phyloP scores from a whole-genome alignment of 2,329 filamentous ascomycete species.

The Phyllosticta capitalensis region DNA sequence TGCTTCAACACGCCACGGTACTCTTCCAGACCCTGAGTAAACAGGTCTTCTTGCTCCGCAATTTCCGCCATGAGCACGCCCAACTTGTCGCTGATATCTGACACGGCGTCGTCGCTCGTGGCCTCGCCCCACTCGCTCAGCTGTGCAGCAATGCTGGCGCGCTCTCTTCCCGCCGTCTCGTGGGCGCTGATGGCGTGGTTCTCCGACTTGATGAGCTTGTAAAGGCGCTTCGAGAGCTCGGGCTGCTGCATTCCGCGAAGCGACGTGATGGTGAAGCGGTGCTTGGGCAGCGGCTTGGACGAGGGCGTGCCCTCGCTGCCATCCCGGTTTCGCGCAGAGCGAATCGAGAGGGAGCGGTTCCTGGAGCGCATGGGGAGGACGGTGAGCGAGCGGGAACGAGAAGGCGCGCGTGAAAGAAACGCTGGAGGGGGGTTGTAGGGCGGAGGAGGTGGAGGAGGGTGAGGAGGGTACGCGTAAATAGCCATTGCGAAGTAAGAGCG shows the following conservation, averaged over 20 bases:
- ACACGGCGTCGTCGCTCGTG: constrained; percentile 76
- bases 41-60: constrained; percentile 84
- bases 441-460: constrained; percentile 20
- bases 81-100: constrained; percentile 89
- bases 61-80: constrained; percentile 87
- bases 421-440: constrained; percentile 17
- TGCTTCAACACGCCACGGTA: constrained; percentile 74
- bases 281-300: constrained; percentile 40
- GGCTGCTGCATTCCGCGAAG: constrained; percentile 78
- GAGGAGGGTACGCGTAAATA: constrained; percentile 19
- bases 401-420: constrained; percentile 14
- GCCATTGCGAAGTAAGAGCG: constrained; percentile 15
- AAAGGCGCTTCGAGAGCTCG: constrained; percentile 80
- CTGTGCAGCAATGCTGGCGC: constrained; percentile 74
- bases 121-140: constrained; percentile 95
- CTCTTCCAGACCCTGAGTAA: constrained; percentile 80
- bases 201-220: constrained; percentile 87
- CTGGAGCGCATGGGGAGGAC: constrained; percentile 32
- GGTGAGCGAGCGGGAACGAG: constrained; percentile 24
- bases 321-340: constrained; percentile 42
- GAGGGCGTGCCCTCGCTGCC: constrained; percentile 27
- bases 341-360: constrained; percentile 66
- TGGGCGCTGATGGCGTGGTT: constrained; percentile 81
- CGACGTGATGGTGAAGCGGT: constrained; percentile 76
- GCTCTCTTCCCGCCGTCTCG: constrained; percentile 76